Evolutionary conservation across 2,329 filamentous ascomycete species (phyloP).

Genomic region (Calycina marina): DNA sequence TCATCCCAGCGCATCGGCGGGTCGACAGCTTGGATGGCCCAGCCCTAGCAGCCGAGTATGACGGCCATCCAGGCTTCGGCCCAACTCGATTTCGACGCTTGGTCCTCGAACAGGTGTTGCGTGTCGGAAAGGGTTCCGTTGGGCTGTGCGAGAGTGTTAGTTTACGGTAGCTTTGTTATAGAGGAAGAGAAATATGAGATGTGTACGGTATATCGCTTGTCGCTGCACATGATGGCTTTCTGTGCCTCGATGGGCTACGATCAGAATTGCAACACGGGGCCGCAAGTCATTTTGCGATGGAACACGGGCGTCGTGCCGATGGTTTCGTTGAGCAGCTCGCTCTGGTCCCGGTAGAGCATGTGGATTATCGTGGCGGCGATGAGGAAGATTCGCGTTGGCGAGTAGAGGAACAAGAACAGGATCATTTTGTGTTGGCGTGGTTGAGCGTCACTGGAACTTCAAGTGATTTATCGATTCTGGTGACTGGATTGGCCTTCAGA

Average conservation of each 20-base stretch:
- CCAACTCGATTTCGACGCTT: constrained; percentile 12
- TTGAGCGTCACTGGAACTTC: constrained; percentile 15
- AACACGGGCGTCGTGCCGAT: background rate
- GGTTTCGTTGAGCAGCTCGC: constrained; percentile 22
- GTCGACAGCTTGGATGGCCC: constrained; percentile 12
- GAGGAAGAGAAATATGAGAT: background rate
- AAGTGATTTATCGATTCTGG: constrained; percentile 8
- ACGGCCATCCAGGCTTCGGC: constrained; percentile 6
- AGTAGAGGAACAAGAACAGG: constrained; percentile 18
- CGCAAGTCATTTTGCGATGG: constrained; percentile 7
- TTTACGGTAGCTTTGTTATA: background rate
- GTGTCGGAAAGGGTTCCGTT: constrained; percentile 17
- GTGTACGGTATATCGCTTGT: constrained; percentile 16
- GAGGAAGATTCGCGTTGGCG: constrained; percentile 15
- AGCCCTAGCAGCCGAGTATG: constrained; percentile 10
- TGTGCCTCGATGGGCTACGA: constrained; percentile 12
- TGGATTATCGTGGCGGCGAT: constrained; percentile 14
- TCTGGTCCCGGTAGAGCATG: constrained; percentile 24
- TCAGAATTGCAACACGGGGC: constrained; percentile 3
- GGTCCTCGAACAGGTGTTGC: constrained; percentile 11
- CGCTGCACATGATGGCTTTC: constrained; percentile 18
- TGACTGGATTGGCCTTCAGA: constrained; percentile 24
- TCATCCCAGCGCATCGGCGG: constrained; percentile 20
- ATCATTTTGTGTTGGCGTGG: constrained; percentile 16
- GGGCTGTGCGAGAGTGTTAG: constrained; percentile 10